A percentile compares a stretch with the other conserved stretches of the same genome.
Evolutionary conservation across 1,284 basidiomycete genomes (phyloP).

Genomic region (Pterulicium gracile): DNA sequence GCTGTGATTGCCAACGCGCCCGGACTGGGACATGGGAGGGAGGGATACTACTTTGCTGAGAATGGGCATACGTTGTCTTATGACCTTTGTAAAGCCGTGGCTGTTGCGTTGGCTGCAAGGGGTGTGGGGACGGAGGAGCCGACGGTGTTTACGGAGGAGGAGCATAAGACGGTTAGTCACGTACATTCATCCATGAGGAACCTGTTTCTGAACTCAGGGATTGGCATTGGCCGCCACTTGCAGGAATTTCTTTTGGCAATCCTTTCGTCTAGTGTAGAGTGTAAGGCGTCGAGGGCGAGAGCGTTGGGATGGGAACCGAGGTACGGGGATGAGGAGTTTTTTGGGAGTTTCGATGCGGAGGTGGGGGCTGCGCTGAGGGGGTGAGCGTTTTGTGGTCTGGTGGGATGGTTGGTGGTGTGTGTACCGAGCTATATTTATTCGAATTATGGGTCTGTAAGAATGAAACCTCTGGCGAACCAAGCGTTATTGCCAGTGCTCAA

Average conservation of each 20-base stretch:
- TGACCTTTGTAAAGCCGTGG: conserved; percentile 27
- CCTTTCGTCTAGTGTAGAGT: conserved; percentile 6
- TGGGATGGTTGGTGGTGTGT: too few species aligned
- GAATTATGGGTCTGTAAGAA: too few species aligned
- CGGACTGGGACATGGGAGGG: conserved; percentile 25
- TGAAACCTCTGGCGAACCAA: too few species aligned
- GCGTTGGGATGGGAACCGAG: conserved; percentile 29
- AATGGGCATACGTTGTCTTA: conserved; percentile 31
- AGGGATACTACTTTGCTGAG: conserved; percentile 38
- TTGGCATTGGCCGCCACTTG: conserved; percentile 13
- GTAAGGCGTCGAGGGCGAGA: conserved; percentile 26
- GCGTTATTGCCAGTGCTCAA: too few species aligned
- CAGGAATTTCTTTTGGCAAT: background rate
- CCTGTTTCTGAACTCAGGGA: too few species aligned
- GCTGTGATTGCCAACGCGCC: conserved; percentile 13
- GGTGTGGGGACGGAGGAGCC: conserved; percentile 20
- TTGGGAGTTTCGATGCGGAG: conserved; percentile 18
- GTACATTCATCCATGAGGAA: too few species aligned
- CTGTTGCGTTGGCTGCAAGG: conserved; percentile 20
- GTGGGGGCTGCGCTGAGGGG: too few species aligned
- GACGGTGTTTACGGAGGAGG: conserved; percentile 22
- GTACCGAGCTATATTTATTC: too few species aligned
- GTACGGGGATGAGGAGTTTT: conserved; percentile 18
- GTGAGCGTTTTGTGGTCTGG: too few species aligned
- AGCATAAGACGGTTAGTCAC: conserved; percentile 15